Evolutionary conservation across 2,329 filamentous ascomycete species (phyloP), one percentile per base, ranked within the genome.

Genomic region (Colletotrichum higginsianum): DNA sequence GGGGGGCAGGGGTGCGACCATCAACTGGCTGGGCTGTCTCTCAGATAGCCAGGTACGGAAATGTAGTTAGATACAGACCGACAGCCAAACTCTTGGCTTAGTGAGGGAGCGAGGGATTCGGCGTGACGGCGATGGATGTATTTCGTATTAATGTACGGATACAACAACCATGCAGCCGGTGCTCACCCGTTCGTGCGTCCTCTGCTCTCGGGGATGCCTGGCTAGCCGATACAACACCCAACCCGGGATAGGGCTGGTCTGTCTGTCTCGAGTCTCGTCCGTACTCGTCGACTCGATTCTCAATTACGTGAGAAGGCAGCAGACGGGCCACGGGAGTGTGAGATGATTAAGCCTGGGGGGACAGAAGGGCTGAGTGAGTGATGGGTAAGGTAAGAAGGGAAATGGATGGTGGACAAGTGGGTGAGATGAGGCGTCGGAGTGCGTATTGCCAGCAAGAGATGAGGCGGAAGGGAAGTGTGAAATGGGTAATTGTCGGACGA

Each of bases 11-110:
- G 70, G 61, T 72, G 46, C 42, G 21, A 71, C 61, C 60, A 49
- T 72, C 70, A 71, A 72, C 56, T 50, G 60, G 66, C 61, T 61
- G 55, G 57, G 61, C 61, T 70, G 42, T 70, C 70, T 72, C 65
- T 71, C 65, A 60, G 52, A 68, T 60, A 60, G 53, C 68, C 52
- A 15, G 35, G 30, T 30, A 30, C 30, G 30, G 30, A 30, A 8
- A 30, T 8, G 30, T 30, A 30, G 30, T 30, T 9, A 8, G 30
- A 30, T 30, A 30, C 30, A 63, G 58, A 26, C 68, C 61, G 46
- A 55, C 68, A 68, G 46, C 46, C 58, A 68, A 35, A 61, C 26
- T 49, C 52, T 71, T 71, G 47, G 66, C 53, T 42, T 42, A 60
- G 60, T 57, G 40, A 61, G 40, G 26, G 35, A 38, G 26, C 66